phyloP scores from a whole-genome alignment of 306 rosid genomes.

The Quercus engelmannii region DNA sequence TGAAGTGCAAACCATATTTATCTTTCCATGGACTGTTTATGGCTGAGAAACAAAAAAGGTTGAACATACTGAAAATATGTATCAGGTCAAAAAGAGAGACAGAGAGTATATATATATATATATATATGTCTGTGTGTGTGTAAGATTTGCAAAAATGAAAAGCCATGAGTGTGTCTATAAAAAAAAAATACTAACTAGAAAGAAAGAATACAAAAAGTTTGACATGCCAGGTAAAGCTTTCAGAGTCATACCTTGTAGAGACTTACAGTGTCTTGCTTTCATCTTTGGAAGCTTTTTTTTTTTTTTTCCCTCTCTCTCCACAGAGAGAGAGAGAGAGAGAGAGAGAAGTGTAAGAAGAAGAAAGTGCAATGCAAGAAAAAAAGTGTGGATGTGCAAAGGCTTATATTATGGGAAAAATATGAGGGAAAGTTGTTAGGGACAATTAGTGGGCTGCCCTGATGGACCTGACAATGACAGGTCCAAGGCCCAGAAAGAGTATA shows the following conservation, averaged over 20 bases:
- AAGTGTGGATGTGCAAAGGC: constrained; percentile 27
- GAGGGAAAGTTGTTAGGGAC: constrained; percentile 15
- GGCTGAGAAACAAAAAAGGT: neutral
- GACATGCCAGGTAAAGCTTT: constrained; percentile 6
- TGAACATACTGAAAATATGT: neutral
- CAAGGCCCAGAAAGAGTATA: constrained; percentile 58
- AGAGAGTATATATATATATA: no score
- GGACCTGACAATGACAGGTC: constrained; percentile 53
- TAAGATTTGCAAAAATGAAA: no score
- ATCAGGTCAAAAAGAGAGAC: neutral
- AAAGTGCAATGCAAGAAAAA: constrained; percentile 20
- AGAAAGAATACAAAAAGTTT: neutral
- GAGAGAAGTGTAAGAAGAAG: neutral
- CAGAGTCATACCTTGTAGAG: constrained; percentile 43
- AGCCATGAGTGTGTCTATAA: no score
- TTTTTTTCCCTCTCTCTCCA: neutral
- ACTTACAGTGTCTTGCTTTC: constrained; percentile 41
- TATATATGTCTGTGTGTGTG: no score
- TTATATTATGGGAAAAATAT: constrained; percentile 19
- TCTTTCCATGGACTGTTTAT: neutral
- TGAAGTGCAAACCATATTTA: neutral
- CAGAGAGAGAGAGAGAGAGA: constrained; percentile 26
- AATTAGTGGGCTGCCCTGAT: constrained; percentile 55
- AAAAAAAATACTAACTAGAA: neutral
- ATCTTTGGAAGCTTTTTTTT: constrained; percentile 30